Evolutionary conservation across 2,329 filamentous ascomycete species (phyloP).

Genomic region (Clonostachys rosea): DNA sequence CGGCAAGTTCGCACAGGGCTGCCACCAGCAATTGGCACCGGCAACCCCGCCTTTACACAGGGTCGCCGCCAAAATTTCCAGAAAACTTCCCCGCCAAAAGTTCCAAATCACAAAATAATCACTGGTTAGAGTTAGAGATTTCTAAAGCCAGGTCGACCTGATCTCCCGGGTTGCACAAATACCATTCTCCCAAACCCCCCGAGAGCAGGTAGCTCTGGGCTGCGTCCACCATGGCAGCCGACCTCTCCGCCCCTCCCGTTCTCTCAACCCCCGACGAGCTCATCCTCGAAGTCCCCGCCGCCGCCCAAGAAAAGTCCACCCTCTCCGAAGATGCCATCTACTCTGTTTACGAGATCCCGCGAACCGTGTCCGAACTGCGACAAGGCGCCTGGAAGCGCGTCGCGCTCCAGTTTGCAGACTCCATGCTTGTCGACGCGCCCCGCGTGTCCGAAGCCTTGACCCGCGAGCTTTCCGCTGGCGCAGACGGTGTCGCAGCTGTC

Average conservation of each 20-base stretch:
- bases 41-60: conserved; percentile 21
- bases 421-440: conserved; percentile 83
- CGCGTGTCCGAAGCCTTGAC: conserved; percentile 62
- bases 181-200: conserved; percentile 1
- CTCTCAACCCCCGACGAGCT: conserved; percentile 61
- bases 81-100: too few relatives aligned
- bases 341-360: conserved; percentile 77
- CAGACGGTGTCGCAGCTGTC: conserved; percentile 8
- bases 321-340: conserved; percentile 63
- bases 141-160: conserved; percentile 1
- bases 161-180: conserved; percentile 1
- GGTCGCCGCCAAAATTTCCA: not conserved
- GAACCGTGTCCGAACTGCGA: conserved; percentile 74
- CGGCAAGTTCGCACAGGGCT: too few relatives aligned
- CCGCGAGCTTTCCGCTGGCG: conserved; percentile 12
- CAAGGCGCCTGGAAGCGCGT: conserved; percentile 68
- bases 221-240: conserved; percentile 25
- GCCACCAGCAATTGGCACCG: conserved; percentile 7
- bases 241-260: conserved; percentile 49
- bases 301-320: conserved; percentile 20
- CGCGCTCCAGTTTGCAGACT: conserved; percentile 92
- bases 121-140: too few relatives aligned
- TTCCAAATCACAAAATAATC: too few relatives aligned
- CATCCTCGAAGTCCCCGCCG: conserved; percentile 46
- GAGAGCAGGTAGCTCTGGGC: not conserved